phyloP scores from a whole-genome alignment of 495 filamentous ascomycete species.

The Hypoxylon perforatum region DNA sequence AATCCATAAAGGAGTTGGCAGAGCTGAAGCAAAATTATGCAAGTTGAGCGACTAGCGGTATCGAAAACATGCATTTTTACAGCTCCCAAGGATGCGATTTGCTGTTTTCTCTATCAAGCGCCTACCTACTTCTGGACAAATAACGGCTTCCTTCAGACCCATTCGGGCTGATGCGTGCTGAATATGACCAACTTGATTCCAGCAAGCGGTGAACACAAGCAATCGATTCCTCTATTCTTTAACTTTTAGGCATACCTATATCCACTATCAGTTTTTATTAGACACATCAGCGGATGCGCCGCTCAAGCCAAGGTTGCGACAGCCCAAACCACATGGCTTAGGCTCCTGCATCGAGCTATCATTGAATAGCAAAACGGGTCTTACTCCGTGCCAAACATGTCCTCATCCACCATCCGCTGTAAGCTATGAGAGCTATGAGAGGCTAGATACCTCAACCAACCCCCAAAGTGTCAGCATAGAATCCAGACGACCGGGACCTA shows the following conservation, averaged over 20 bases:
- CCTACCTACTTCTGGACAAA: conserved; percentile 13
- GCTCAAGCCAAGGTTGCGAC: not conserved
- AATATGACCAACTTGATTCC: conserved; percentile 2
- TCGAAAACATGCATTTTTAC: conserved; percentile 24
- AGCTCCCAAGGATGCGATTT: conserved; percentile 15
- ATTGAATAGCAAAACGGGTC: conserved; percentile 22
- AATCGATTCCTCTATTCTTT: not conserved
- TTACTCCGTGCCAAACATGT: conserved; percentile 16
- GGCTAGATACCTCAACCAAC: conserved; percentile 23
- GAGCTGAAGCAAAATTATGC: conserved; percentile 16
- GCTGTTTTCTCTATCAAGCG: conserved; percentile 6
- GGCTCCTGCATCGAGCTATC: conserved; percentile 19
- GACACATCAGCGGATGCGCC: conserved; percentile 16
- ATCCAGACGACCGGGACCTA: conserved; percentile 21
- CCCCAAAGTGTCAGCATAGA: conserved; percentile 16
- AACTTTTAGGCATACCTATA: conserved; percentile 1
- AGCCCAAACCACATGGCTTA: conserved; percentile 13
- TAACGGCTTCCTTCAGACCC: conserved; percentile 8
- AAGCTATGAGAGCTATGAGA: conserved; percentile 29
- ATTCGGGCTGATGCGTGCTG: not conserved
- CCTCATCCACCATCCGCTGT: conserved; percentile 6
- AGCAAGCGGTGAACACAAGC: conserved; percentile 24
- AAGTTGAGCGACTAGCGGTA: conserved; percentile 31
- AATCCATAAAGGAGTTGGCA: conserved; percentile 8
- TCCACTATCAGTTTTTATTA: conserved; percentile 20